Evolutionary conservation across 495 filamentous ascomycete genomes (phyloP).

Genomic region (Xanthoparmelia taractica): DNA sequence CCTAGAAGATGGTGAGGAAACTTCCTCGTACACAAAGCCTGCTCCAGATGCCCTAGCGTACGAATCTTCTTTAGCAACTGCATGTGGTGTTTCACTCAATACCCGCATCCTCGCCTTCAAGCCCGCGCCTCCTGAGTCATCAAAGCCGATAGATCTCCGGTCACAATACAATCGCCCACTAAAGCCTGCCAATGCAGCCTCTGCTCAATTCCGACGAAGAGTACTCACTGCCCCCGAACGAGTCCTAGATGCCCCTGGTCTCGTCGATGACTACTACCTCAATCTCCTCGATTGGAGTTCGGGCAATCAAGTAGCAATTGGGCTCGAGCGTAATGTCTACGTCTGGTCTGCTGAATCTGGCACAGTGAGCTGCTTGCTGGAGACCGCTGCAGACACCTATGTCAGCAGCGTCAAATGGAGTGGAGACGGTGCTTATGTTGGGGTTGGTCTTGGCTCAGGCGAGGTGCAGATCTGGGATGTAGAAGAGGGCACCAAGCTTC

Average conservation of each 20-base stretch:
- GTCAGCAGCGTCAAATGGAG: conserved; percentile 99
- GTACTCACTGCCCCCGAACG: conserved; percentile 92
- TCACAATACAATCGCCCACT: conserved; percentile 97
- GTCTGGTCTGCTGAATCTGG: conserved; percentile 98
- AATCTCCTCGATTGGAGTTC: conserved; percentile 98
- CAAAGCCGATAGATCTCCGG: conserved; percentile 93
- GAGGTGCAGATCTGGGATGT: conserved; percentile 99
- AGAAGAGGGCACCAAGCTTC: conserved; percentile 85
- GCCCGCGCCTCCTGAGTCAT: conserved; percentile 90
- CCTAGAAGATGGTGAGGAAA: conserved; percentile 55
- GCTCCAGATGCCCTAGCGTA: conserved; percentile 85
- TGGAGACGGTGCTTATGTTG: conserved; percentile 90
- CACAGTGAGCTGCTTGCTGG: conserved; percentile 74
- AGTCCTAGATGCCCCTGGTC: conserved; percentile 91
- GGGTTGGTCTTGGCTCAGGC: conserved; percentile 87
- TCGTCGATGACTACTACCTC: conserved; percentile 98
- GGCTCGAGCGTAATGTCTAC: conserved; percentile 92
- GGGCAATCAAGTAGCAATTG: conserved; percentile 95
- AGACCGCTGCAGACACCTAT: conserved; percentile 83
- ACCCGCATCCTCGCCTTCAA: conserved; percentile 98
- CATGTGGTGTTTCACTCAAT: conserved; percentile 87
- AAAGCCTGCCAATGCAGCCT: conserved; percentile 60
- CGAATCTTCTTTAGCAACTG: conserved; percentile 81
- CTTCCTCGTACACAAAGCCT: conserved; percentile 57
- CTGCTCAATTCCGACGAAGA: conserved; percentile 80